Evolutionary conservation across 75 land plant genomes (phyloP), one percentile per base, ranked within the genome.

Genomic region (Isoetes taiwanensis): DNA sequence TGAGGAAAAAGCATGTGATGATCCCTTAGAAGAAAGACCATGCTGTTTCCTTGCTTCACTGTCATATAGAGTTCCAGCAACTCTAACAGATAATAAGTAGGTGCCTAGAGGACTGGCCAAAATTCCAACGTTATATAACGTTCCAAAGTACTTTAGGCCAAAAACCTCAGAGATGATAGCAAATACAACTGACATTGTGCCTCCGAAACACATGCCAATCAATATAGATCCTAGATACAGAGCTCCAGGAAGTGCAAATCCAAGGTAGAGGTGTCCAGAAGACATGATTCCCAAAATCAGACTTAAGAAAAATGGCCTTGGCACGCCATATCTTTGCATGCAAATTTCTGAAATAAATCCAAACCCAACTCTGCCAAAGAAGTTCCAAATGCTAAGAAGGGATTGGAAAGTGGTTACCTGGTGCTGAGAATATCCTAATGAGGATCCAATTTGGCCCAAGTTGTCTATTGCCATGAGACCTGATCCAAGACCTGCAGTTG

Each of bases 91-190:
- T 27, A 84, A 64, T 0, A 82, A 1, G 52, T 78, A 78, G 4
- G 72, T 58, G 0, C 82, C 89, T 2, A 84, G 26, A 10, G 89
- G 89, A 33, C 79, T 75, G 1, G 82, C 85, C 34, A 69, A 37
- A 21, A 53, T 58, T 34, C 64, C 78, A 21, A 73, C 66, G 42
- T 78, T 84, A 48, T 61, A 70, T 1, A 84, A 43, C 0, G 82
- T 82, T 5, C 83, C 67, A 63, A 76, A 84, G 70, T 82, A 65
- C 38, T 68, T 72, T 25, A 84, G 69, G n/a, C 89, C 89, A 55
- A 84, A 84, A 1, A 84, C 4, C 61, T 84, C 89, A 0, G 89
- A 82, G 3, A 76, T 76, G 20, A 79, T 82, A 39, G 89, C 73
- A 53, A 64, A 75, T 28, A 78, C 28, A 2, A 81, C 30, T 17